phyloP scores from a whole-genome alignment of 441 rosid genomes.

The Capsella rubella region DNA sequence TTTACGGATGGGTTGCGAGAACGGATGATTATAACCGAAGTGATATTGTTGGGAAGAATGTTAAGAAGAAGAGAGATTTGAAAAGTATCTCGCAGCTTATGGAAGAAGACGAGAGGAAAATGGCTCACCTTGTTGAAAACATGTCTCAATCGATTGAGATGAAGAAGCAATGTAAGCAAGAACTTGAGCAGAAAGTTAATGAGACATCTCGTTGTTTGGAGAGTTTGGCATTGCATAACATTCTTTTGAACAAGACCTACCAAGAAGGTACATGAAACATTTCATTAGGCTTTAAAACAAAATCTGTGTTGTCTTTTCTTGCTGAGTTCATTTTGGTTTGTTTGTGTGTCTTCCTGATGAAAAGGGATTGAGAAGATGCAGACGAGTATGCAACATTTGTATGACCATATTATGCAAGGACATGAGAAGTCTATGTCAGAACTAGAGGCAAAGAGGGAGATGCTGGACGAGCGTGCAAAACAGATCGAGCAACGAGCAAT shows the following conservation, averaged over 20 bases:
- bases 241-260: slow-evolving; percentile 14
- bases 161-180: slow-evolving; percentile 17
- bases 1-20: slow-evolving; percentile 40
- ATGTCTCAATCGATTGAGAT: slow-evolving; percentile 33
- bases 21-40: slow-evolving; percentile 15
- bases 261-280: slow-evolving; percentile 17
- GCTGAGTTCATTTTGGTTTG: slow-evolving; percentile 11
- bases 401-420: slow-evolving; percentile 22
- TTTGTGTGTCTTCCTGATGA: slow-evolving; percentile 32
- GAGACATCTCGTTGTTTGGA: slow-evolving; percentile 8
- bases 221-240: slow-evolving; percentile 15
- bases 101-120: slow-evolving; percentile 33
- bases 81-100: slow-evolving; percentile 25
- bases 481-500: slow-evolving; percentile 17
- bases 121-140: slow-evolving; percentile 21
- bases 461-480: slow-evolving; percentile 34
- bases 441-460: slow-evolving; percentile 27
- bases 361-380: slow-evolving; percentile 42
- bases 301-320: background rate
- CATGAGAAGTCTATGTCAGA: slow-evolving; percentile 34
- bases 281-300: background rate
- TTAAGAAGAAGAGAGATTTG: slow-evolving; percentile 37
- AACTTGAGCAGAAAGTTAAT: slow-evolving; percentile 27
- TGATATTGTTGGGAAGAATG: slow-evolving; percentile 29
- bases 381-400: background rate